Evolutionary conservation across 306 rosid genomes (phyloP).

Genomic region (Purshia tridentata): DNA sequence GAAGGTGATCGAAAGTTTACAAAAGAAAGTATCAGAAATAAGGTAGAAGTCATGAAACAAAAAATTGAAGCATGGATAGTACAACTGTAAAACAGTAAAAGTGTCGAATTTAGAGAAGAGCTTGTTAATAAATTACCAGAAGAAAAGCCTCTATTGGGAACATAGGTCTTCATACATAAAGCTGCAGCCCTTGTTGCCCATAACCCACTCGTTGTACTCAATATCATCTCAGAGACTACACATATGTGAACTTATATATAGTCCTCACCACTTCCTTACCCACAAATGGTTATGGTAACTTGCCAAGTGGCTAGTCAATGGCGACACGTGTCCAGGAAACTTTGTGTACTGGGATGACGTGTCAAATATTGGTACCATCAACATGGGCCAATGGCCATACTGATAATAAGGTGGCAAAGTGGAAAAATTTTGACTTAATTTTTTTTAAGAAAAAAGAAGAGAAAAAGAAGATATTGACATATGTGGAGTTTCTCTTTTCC

Average conservation of each 20-base stretch:
- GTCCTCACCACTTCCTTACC: too few relatives aligned
- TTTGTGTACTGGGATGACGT: background rate
- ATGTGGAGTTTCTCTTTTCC: too few relatives aligned
- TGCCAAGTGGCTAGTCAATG: too few relatives aligned
- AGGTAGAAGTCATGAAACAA: too few relatives aligned
- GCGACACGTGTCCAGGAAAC: background rate
- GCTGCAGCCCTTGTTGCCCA: constrained; percentile 5
- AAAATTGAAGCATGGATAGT: too few relatives aligned
- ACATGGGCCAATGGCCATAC: background rate
- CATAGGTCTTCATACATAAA: constrained; percentile 2
- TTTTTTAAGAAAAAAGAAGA: too few relatives aligned
- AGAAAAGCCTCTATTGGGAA: constrained; percentile 14
- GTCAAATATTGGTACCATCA: background rate
- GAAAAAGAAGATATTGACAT: too few relatives aligned
- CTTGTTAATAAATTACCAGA: constrained; percentile 7
- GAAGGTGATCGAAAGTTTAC: too few relatives aligned
- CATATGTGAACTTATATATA: background rate
- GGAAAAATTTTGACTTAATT: too few relatives aligned
- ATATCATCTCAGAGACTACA: background rate
- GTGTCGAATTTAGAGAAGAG: too few relatives aligned
- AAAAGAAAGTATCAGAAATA: too few relatives aligned
- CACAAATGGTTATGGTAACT: background rate
- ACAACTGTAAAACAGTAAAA: too few relatives aligned
- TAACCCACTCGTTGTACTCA: background rate
- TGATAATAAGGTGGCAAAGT: background rate